A percentile compares a stretch with the other conserved stretches of the same genome.
Conservation (phyloP, 2,329 filamentous ascomycete species). For the Ceratocystis huliohia region DNA sequence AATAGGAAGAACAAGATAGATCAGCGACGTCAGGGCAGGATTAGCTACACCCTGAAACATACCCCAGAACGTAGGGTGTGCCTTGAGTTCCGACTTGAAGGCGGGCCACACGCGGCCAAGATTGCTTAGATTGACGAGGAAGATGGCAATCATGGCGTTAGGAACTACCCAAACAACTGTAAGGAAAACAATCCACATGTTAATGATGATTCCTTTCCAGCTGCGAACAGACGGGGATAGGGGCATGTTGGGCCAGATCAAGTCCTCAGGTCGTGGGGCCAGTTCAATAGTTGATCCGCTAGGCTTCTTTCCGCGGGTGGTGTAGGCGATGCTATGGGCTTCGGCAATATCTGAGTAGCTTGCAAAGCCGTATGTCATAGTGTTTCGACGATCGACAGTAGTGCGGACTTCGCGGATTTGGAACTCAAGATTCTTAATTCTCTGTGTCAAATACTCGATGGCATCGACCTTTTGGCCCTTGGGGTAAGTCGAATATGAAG, state of each 20-base stretch:
- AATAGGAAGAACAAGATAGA: constrained; percentile 78
- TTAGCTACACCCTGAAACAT: constrained; percentile 84
- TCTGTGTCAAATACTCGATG: constrained; percentile 79
- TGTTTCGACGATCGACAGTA: constrained; percentile 73
- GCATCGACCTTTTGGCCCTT: constrained; percentile 72
- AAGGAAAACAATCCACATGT: constrained; percentile 67
- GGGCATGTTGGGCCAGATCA: constrained; percentile 91
- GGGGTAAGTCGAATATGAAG: constrained; percentile 49
- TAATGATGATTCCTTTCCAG: constrained; percentile 65
- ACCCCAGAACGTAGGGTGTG: constrained; percentile 60
- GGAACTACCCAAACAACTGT: constrained; percentile 81
- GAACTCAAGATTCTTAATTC: constrained; percentile 69
- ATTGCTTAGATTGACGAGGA: constrained; percentile 74
- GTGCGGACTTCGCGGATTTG: constrained; percentile 74
- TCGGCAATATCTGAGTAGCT: constrained; percentile 82
- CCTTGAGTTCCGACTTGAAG: constrained; percentile 54
- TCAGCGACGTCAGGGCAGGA: constrained; percentile 71
- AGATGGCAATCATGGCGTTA: constrained; percentile 89
- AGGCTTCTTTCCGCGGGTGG: constrained; percentile 66
- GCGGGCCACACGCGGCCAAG: constrained; percentile 65
- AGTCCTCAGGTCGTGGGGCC: constrained; percentile 75
- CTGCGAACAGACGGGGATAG: constrained; percentile 55
- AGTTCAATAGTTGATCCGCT: constrained; percentile 64
- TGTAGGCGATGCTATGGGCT: constrained; percentile 76
- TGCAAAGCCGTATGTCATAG: constrained; percentile 86